These are phyloP conservation scores for Pythium pyrilobum DNA, from an alignment of 352 stramenopile genomes.

Conservation along the genomic window DNA sequence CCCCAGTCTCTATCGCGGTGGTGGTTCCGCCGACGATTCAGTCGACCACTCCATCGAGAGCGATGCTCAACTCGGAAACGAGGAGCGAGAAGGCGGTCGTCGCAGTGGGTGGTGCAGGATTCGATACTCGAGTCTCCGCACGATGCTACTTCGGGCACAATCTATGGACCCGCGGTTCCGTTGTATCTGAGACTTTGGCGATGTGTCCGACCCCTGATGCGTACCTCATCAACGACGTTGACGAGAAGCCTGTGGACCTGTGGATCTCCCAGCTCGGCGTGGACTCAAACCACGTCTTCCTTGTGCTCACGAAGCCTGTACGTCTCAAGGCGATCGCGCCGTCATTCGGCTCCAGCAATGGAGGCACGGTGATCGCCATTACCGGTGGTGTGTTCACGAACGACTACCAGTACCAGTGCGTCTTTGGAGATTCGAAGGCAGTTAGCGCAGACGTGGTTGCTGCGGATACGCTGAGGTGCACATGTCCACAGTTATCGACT, in stretches of 20 bases:
- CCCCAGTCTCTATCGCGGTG: neutral
- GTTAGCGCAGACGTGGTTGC: neutral
- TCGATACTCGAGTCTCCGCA: neutral
- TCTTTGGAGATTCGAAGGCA: neutral
- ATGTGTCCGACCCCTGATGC: constrained; percentile 8
- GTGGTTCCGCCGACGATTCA: neutral
- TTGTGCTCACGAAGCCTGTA: neutral
- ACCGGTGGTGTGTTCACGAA: constrained; percentile 27
- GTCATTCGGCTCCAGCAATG: constrained; percentile 11
- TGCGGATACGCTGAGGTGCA: neutral
- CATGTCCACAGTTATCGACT: neutral
- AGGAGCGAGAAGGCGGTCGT: neutral
- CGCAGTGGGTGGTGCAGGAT: constrained; percentile 8
- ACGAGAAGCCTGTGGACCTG: neutral
- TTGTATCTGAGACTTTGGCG: neutral
- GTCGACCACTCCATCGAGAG: neutral
- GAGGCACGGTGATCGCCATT: constrained; percentile 28
- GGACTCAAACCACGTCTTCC: neutral
- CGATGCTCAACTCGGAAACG: neutral
- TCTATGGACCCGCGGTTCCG: neutral
- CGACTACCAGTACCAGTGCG: neutral
- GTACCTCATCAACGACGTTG: neutral
- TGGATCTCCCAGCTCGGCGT: constrained; percentile 16
- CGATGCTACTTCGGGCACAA: constrained; percentile 15
- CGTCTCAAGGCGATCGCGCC: constrained; percentile 3